These are phyloP conservation scores for Penicillium robsamsonii DNA, from an alignment of 495 filamentous ascomycete species.

Conservation along the genomic window DNA sequence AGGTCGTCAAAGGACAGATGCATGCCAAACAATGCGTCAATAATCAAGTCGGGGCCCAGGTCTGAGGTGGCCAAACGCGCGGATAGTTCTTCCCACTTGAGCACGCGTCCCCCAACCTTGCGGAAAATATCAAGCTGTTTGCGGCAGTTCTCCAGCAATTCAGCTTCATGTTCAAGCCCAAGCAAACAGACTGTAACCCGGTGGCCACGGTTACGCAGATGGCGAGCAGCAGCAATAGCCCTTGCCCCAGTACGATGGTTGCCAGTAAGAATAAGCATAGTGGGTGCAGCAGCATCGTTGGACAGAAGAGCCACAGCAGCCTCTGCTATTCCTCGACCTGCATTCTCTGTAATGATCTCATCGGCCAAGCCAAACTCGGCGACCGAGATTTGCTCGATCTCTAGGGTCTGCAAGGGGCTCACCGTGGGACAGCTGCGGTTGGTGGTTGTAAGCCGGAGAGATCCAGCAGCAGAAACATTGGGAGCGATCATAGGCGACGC, in stretches of 20 bases:
- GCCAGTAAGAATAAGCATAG: slow-evolving; percentile 79
- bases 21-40: slow-evolving; percentile 85
- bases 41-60: slow-evolving; percentile 69
- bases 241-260: slow-evolving; percentile 84
- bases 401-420: slow-evolving; percentile 80
- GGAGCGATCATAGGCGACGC: slow-evolving; percentile 40
- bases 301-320: slow-evolving; percentile 62
- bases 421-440: slow-evolving; percentile 76
- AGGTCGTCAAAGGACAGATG: slow-evolving; percentile 82
- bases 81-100: slow-evolving; percentile 53
- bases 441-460: slow-evolving; percentile 53
- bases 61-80: slow-evolving; percentile 55
- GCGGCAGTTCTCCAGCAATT: slow-evolving; percentile 69
- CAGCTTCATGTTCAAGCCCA: slow-evolving; percentile 70
- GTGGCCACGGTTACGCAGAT: slow-evolving; percentile 76
- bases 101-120: slow-evolving; percentile 70
- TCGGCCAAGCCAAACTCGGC: slow-evolving; percentile 81
- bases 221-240: slow-evolving; percentile 80
- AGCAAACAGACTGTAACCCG: slow-evolving; percentile 81
- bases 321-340: slow-evolving; percentile 82
- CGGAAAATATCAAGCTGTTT: slow-evolving; percentile 74
- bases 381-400: slow-evolving; percentile 83
- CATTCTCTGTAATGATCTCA: slow-evolving; percentile 88
- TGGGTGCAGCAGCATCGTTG: slow-evolving; percentile 51
- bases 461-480: slow-evolving; percentile 29